Base-by-base conservation (phyloP, 768 basidiomycete species). In the Termitomyces sp. region DNA sequence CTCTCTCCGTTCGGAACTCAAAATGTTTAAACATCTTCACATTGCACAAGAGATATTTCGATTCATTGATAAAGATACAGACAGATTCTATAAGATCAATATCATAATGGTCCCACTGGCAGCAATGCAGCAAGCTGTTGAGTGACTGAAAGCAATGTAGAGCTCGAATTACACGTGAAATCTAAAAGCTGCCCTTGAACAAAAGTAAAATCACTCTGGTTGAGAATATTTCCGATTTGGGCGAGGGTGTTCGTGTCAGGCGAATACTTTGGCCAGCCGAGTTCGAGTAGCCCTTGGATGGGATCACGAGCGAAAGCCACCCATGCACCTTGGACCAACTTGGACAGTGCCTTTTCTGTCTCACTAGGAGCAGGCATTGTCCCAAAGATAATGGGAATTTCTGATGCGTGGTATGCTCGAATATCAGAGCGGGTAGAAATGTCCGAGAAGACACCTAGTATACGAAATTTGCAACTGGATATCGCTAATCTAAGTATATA, bases 301-400 rank as follows among this genome's bases (percentile, higher is more conserved):
- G 76, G 76, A 62, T 77, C 68, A 22, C 71, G 68, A 36, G 76
- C 76, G 53, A 79, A 79, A 5, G 72, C 66, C 0, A 76, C 75
- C 76, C 77, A 78, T 0, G 74, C 75, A 3, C 64, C 59, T 61
- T 77, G 76, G 0, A 76, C 57, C 50, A 70, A 73, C 48, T 60
- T 66, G 72, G 34, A 78, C 62, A 16, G 64, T 61, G 14, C 47
- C 71, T 71, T 16, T 42, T 57, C 10, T 62, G 52, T 10, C 71
- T 69, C 18, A 69, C 65, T 52, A 7, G 65, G 51, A 16, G 62
- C 27, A 59, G 49, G 53, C 67, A 69, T 72, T 1, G 72, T 72
- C 2, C 74, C 75, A 52, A 77, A 79, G 32, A 75, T 68, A 30
- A 76, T 61, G 0, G 78, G 75, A 27, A 79, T 71, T 40, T 77